phyloP scores from a whole-genome alignment of 2,329 filamentous ascomycete genomes.

The Trichophaea hybrida region DNA sequence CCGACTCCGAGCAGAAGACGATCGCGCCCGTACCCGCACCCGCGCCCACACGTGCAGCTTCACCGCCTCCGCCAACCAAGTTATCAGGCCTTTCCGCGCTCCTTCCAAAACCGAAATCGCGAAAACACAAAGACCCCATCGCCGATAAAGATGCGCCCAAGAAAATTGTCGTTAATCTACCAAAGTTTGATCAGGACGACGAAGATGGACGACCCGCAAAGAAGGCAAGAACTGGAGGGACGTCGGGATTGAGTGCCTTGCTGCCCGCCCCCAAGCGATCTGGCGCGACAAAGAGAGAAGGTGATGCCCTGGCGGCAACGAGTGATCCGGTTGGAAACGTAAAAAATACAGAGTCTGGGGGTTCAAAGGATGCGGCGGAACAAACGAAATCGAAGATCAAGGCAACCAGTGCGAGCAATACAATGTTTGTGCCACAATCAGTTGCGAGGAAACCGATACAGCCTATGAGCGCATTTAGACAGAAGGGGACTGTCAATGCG shows the following conservation, averaged over 20 bases:
- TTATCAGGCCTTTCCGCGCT: constrained; percentile 8
- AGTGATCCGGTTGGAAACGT: background rate
- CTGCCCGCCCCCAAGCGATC: constrained; percentile 26
- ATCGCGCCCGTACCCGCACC: background rate
- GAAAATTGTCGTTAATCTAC: constrained; percentile 26
- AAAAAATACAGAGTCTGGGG: background rate
- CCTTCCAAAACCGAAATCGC: constrained; percentile 21
- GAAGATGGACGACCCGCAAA: constrained; percentile 20
- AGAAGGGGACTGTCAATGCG: background rate
- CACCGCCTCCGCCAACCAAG: background rate
- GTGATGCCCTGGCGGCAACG: too few relatives aligned
- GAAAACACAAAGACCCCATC: constrained; percentile 18
- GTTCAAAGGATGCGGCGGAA: background rate
- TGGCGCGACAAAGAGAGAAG: constrained; percentile 18
- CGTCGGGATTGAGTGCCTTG: constrained; percentile 23
- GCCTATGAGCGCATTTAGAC: constrained; percentile 18
- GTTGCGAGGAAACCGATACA: constrained; percentile 21
- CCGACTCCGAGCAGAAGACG: constrained; percentile 11
- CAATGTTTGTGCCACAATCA: constrained; percentile 22
- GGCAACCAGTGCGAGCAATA: constrained; percentile 4
- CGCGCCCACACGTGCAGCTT: background rate
- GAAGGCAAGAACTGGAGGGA: constrained; percentile 12
- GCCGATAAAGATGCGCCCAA: constrained; percentile 17
- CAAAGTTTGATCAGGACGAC: constrained; percentile 20
- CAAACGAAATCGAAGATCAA: background rate